A percentile compares a stretch with the other conserved stretches of the same genome.
Evolutionary conservation across 2,329 filamentous ascomycete species (phyloP).

Genomic region (Ceratocystis albifundus): DNA sequence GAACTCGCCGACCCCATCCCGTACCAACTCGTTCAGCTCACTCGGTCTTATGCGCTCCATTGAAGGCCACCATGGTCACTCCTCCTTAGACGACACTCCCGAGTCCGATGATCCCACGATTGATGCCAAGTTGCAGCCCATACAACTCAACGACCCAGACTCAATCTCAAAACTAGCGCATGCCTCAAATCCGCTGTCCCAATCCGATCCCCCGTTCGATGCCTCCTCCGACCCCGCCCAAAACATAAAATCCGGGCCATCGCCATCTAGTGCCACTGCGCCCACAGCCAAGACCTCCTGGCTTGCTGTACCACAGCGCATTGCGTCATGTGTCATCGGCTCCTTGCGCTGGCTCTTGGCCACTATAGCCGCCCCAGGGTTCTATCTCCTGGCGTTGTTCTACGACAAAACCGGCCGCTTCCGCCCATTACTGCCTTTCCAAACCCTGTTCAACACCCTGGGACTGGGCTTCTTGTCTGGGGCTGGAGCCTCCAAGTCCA

Average conservation of each 20-base stretch:
- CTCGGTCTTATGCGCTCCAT: slow-evolving; percentile 37
- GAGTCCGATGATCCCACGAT: slow-evolving; percentile 25
- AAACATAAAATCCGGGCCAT: slow-evolving; percentile 32
- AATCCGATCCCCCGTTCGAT: slow-evolving; percentile 25
- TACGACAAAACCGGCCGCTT: slow-evolving; percentile 71
- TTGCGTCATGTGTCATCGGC: slow-evolving; percentile 61
- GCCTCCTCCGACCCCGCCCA: slow-evolving; percentile 52
- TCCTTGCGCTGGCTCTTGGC: slow-evolving; percentile 69
- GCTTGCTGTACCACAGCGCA: slow-evolving; percentile 52
- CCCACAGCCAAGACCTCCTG: slow-evolving; percentile 29
- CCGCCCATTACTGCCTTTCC: slow-evolving; percentile 62
- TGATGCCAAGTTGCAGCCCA: slow-evolving; percentile 12
- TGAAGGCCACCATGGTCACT: slow-evolving; percentile 24
- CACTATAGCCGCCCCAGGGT: slow-evolving; percentile 64
- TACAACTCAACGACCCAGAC: slow-evolving; percentile 30
- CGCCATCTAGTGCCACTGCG: slow-evolving; percentile 23
- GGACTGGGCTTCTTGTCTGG: slow-evolving; percentile 4
- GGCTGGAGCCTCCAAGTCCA: background rate
- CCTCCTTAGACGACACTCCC: slow-evolving; percentile 33
- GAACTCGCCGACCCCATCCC: slow-evolving; percentile 44
- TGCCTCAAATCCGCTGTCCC: slow-evolving; percentile 28
- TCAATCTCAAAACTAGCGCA: slow-evolving; percentile 21
- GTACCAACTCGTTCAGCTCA: slow-evolving; percentile 50
- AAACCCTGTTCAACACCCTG: slow-evolving; percentile 42
- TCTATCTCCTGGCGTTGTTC: slow-evolving; percentile 73